phyloP scores from a whole-genome alignment of 345 rosid species.

The Schrenkiella parvula region DNA sequence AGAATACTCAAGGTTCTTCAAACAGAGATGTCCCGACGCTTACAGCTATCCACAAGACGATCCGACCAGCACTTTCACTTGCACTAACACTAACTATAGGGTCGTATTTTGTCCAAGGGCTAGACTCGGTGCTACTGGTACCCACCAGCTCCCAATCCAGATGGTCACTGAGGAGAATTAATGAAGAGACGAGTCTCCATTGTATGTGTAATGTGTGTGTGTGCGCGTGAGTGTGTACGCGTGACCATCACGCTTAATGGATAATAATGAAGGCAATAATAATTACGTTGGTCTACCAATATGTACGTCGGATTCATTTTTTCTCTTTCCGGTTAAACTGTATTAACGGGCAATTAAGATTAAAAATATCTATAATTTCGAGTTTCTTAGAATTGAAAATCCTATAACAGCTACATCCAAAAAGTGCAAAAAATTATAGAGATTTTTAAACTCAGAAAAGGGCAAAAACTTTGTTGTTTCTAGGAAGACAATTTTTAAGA shows the following conservation, averaged over 20 bases:
- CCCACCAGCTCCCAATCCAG: slow-evolving; percentile 20
- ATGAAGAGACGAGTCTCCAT: background rate
- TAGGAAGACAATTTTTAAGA: too few species aligned
- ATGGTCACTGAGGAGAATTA: slow-evolving; percentile 28
- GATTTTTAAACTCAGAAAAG: too few species aligned
- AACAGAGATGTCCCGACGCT: slow-evolving; percentile 35
- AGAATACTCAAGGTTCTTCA: slow-evolving; percentile 31
- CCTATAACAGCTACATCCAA: too few species aligned
- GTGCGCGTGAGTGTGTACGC: background rate
- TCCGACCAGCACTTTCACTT: slow-evolving; percentile 39
- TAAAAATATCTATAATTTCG: too few species aligned
- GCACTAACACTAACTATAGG: slow-evolving; percentile 35
- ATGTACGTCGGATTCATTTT: background rate
- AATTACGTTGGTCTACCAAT: background rate
- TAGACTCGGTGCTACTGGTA: background rate
- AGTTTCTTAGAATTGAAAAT: too few species aligned
- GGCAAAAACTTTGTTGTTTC: too few species aligned
- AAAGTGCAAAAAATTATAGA: too few species aligned
- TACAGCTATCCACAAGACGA: slow-evolving; percentile 45
- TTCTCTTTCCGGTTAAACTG: background rate
- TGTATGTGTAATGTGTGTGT: background rate
- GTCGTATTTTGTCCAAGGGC: slow-evolving; percentile 44
- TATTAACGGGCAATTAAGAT: background rate
- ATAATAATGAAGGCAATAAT: slow-evolving; percentile 22
- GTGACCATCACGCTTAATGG: slow-evolving; percentile 7